phyloP scores from a whole-genome alignment of 805 yeast genomes.

The Metschnikowia colocasiae region DNA sequence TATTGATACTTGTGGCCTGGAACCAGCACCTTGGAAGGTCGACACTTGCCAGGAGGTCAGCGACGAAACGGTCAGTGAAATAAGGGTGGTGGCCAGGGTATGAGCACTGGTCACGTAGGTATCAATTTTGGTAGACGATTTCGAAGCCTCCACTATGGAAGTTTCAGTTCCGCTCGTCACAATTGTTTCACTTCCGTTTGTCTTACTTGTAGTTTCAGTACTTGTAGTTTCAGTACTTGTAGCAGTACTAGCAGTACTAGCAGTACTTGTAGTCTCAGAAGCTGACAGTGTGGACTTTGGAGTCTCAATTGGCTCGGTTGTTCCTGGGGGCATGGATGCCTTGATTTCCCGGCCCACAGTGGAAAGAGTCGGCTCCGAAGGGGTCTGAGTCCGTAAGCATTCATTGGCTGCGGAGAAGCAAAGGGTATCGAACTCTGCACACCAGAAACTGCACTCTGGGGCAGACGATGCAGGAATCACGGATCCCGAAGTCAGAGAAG shows the following conservation, averaged over 20 bases:
- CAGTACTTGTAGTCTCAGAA: not conserved
- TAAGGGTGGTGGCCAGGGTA: not conserved
- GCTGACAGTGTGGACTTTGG: not conserved
- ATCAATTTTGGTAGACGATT: not conserved
- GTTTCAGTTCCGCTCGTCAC: not conserved
- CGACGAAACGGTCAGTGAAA: not conserved
- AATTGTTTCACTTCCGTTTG: too few species aligned
- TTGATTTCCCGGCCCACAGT: not conserved
- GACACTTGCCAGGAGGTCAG: conserved; percentile 2
- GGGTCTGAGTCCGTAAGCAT: not conserved
- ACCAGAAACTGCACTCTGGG: not conserved
- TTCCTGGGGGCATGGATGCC: too few species aligned
- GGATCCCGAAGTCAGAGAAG: not conserved
- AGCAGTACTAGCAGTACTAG: not conserved
- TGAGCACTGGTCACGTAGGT: not conserved
- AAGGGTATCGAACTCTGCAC: not conserved
- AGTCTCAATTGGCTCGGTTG: not conserved
- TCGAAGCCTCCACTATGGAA: not conserved
- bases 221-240: not conserved
- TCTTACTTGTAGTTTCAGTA: too few species aligned
- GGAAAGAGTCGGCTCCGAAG: not conserved
- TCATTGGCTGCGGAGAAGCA: not conserved
- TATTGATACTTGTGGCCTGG: not conserved
- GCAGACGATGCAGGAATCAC: not conserved
- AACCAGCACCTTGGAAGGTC: not conserved